Evolutionary conservation across 441 rosid genomes (phyloP), one percentile per base, ranked within the genome.

Genomic region (Eutrema salsugineum): DNA sequence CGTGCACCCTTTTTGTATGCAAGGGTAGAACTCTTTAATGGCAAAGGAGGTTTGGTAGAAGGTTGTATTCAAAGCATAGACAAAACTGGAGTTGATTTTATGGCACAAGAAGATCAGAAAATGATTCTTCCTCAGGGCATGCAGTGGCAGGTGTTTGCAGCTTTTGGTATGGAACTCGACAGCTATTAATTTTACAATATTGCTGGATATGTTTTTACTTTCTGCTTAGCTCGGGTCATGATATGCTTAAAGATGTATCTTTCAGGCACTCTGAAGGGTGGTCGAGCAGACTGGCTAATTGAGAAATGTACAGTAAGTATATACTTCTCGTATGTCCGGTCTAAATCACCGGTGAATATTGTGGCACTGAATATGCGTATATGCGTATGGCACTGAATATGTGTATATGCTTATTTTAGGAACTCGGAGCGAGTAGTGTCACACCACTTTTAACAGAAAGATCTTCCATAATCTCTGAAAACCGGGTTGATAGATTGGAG

Each of bases 21-120:
- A 85, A 90, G 96, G 88, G 80, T 88, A 83, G 91, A 87, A 86
- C 97, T 94, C 78, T 94, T 94, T 78, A 85, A 90, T 79, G 97
- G 99, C 59, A 94, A 87, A 73, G 97, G 99, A 63, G 87, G 87
- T 68, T 72, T 91, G 33, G 78, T 91, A 22, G 83, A 80, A 77
- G 97, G 95, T 3, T 83, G 72, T 78, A 87, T 94, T 64, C 83
- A 84, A 57, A 74, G 73, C 64, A 68, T 90, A 62, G 88, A 87
- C 61, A 84, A 91, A n/a, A 60, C 82, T 12, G 87, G 94, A 46
- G 64, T 84, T 80, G 89, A 86, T 78, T 79, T 94, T 66, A 68
- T 84, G 33, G 95, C 97, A 20, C 70, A 78, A 10, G 94, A 87
- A 63, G 90, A 85, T 82, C 89, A 80, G 3, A 80, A 69, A 70